Conservation (phyloP, 192 early-diverging fungal species). For the Pilobolus umbonatus region DNA sequence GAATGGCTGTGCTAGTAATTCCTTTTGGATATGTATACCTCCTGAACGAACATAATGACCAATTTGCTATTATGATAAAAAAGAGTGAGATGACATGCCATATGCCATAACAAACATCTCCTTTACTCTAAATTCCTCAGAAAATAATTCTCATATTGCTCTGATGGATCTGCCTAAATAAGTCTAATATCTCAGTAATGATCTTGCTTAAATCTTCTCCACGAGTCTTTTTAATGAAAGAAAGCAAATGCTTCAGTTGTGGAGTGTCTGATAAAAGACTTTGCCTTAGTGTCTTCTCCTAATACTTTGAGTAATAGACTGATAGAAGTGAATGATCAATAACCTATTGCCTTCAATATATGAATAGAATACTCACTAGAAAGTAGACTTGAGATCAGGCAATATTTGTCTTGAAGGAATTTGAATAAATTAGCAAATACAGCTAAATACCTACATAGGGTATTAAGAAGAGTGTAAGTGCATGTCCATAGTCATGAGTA, state of each 20-base stretch:
- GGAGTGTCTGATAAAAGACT: slow-evolving; percentile 78
- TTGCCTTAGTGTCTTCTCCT: slow-evolving; percentile 57
- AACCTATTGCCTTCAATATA: neutral
- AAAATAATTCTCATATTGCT: slow-evolving; percentile 69
- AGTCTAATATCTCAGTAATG: slow-evolving; percentile 57
- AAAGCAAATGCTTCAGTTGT: slow-evolving; percentile 90
- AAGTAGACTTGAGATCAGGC: slow-evolving; percentile 67
- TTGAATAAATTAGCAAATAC: slow-evolving; percentile 89
- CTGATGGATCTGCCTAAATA: slow-evolving; percentile 39
- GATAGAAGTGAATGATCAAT: neutral
- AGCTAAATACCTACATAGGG: slow-evolving; percentile 80
- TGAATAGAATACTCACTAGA: slow-evolving; percentile 46
- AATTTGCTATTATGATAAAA: slow-evolving; percentile 29
- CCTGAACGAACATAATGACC: slow-evolving; percentile 47
- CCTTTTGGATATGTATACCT: slow-evolving; percentile 38
- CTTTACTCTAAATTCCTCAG: slow-evolving; percentile 73
- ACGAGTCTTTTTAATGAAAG: slow-evolving; percentile 74
- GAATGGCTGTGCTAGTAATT: slow-evolving; percentile 33
- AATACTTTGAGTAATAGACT: slow-evolving; percentile 73
- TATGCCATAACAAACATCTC: neutral
- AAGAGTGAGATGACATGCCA: neutral
- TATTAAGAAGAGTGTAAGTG: too few species aligned
- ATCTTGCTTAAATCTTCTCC: slow-evolving; percentile 56
- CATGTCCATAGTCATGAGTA: too few species aligned
- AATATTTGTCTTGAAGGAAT: slow-evolving; percentile 69